phyloP scores from a whole-genome alignment of 2,329 filamentous ascomycete genomes.

The Verruconis gallopava region DNA sequence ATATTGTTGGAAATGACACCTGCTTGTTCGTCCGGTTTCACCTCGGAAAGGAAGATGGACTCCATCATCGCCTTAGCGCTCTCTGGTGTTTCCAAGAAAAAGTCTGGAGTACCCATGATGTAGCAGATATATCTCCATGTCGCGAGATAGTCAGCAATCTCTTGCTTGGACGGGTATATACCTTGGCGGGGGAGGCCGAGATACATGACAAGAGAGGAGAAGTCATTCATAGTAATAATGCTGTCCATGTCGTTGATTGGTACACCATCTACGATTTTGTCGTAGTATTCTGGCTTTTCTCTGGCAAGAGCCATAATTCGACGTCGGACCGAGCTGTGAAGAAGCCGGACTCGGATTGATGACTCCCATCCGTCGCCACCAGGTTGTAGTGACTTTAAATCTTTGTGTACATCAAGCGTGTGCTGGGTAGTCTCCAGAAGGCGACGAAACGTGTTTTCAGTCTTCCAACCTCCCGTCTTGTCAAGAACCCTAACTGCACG shows the following conservation, averaged over 20 bases:
- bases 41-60: conserved; percentile 50
- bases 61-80: conserved; percentile 54
- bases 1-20: conserved; percentile 59
- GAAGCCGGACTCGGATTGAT: conserved; percentile 52
- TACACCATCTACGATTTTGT: conserved; percentile 43
- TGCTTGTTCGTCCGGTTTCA: conserved; percentile 50
- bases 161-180: conserved; percentile 47
- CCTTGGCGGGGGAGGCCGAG: conserved; percentile 59
- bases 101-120: conserved; percentile 53
- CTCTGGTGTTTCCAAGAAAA: conserved; percentile 45
- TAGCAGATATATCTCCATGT: conserved; percentile 65
- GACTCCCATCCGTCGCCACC: conserved; percentile 53
- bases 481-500: conserved; percentile 61
- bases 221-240: conserved; percentile 57
- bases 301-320: conserved; percentile 48
- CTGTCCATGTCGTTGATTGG: conserved; percentile 66
- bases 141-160: conserved; percentile 57
- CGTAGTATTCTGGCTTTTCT: conserved; percentile 50
- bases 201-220: conserved; percentile 56
- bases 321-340: conserved; percentile 54
- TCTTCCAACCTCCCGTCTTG: conserved; percentile 60
- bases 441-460: conserved; percentile 51
- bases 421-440: conserved; percentile 64
- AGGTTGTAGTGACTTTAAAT: conserved; percentile 38
- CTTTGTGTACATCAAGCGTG: conserved; percentile 37